Conservation (phyloP, 768 basidiomycete species). For the Suillus subalutaceus region DNA sequence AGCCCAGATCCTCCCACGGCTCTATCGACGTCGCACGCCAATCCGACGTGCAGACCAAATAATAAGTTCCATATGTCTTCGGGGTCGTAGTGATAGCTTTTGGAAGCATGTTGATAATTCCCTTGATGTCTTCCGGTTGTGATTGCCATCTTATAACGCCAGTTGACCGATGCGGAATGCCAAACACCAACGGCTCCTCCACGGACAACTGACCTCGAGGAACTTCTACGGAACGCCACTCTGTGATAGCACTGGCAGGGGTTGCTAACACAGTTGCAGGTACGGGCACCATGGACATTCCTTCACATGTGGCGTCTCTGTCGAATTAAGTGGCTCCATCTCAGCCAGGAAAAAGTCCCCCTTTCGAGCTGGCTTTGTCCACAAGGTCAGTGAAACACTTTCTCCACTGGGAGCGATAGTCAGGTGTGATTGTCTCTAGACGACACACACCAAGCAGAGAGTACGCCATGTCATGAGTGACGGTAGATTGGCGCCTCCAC, state of each 20-base stretch:
- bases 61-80: constrained; percentile 10
- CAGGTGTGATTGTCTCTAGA: constrained; percentile 9
- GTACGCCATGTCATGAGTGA: constrained; percentile 11
- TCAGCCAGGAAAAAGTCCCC: constrained; percentile 12
- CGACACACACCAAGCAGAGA: constrained; percentile 12
- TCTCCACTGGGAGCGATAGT: constrained; percentile 6
- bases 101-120: constrained; percentile 6
- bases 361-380: constrained; percentile 10
- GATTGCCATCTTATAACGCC: constrained; percentile 12
- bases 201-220: constrained; percentile 2
- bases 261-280: constrained; percentile 13
- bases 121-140: constrained; percentile 9
- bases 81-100: constrained; percentile 5
- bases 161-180: constrained; percentile 13
- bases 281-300: constrained; percentile 11
- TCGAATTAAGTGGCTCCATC: constrained; percentile 10
- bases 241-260: constrained; percentile 11
- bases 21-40: constrained; percentile 8
- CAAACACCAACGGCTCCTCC: constrained; percentile 6
- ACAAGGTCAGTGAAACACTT: constrained; percentile 10
- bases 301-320: constrained; percentile 6
- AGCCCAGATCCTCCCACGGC: constrained; percentile 7
- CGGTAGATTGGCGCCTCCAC: constrained; percentile 12
- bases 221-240: constrained; percentile 10
- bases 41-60: constrained; percentile 10